phyloP scores from a whole-genome alignment of 1,284 basidiomycete genomes.

The Rhodotorula sp. region DNA sequence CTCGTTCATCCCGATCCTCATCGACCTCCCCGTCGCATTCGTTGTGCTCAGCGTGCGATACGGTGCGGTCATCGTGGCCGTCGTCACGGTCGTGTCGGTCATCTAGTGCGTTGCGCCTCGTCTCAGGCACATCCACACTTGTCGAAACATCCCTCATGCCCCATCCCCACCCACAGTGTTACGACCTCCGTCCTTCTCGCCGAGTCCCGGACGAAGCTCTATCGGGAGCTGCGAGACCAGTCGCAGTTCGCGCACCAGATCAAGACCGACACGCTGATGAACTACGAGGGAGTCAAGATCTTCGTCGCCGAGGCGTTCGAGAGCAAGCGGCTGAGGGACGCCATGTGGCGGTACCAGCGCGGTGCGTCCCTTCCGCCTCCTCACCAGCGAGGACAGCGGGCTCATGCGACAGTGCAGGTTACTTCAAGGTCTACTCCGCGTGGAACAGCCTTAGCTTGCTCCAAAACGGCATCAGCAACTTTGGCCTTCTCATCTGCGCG shows the following conservation, averaged over 20 bases:
- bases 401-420: constrained; percentile 52
- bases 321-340: constrained; percentile 68
- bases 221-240: constrained; percentile 43
- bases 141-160: neutral
- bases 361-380: neutral
- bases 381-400: too few species aligned
- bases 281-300: constrained; percentile 38
- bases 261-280: constrained; percentile 60
- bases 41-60: constrained; percentile 42
- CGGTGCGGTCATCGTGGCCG: constrained; percentile 58
- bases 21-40: constrained; percentile 50
- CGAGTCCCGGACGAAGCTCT: constrained; percentile 59
- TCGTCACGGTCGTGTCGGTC: constrained; percentile 76
- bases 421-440: constrained; percentile 55
- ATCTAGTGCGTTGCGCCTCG: constrained; percentile 60
- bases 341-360: constrained; percentile 72
- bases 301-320: constrained; percentile 71
- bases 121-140: constrained; percentile 32
- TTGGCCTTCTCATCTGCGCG: constrained; percentile 74
- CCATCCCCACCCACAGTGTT: constrained; percentile 53
- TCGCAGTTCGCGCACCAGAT: constrained; percentile 32
- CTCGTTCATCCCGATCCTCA: constrained; percentile 74
- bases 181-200: constrained; percentile 59
- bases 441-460: constrained; percentile 33
- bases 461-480: constrained; percentile 70